These are phyloP conservation scores for Hyaloperonospora brassicae DNA, from an alignment of 352 stramenopile species.

Conservation along the genomic window DNA sequence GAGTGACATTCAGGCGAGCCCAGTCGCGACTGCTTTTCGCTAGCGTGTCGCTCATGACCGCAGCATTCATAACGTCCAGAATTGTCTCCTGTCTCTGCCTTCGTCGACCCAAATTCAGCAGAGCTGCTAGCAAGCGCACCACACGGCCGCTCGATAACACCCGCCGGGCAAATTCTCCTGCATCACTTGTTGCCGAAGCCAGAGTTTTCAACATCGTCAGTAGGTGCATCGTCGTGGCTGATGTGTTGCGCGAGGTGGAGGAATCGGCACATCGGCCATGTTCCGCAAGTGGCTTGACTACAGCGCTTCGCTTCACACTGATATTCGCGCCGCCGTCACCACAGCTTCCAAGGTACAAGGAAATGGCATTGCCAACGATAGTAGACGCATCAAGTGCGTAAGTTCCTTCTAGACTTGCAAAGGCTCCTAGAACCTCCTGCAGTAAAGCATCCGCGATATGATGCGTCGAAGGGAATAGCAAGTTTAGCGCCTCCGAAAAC, in stretches of 20 bases:
- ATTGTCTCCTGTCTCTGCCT: slow-evolving; percentile 28
- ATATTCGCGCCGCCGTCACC: slow-evolving; percentile 9
- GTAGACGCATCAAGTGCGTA: slow-evolving; percentile 4
- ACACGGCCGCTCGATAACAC: slow-evolving; percentile 34
- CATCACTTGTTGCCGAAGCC: slow-evolving; percentile 16
- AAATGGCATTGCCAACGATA: slow-evolving; percentile 30
- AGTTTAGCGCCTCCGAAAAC: slow-evolving; percentile 24
- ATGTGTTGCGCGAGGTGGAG: slow-evolving; percentile 6
- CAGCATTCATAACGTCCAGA: slow-evolving; percentile 31
- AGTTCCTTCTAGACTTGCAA: slow-evolving; percentile 15
- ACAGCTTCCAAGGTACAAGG: slow-evolving; percentile 20
- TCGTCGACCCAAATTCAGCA: slow-evolving; percentile 22
- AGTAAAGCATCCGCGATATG: slow-evolving; percentile 15
- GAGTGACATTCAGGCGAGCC: slow-evolving; percentile 36
- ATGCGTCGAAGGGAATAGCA: slow-evolving; percentile 20
- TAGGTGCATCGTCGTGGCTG: slow-evolving; percentile 13
- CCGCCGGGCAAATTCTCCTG: slow-evolving; percentile 31
- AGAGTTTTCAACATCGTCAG: slow-evolving; percentile 21
- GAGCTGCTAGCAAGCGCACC: slow-evolving; percentile 25
- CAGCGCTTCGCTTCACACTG: slow-evolving; percentile 24
- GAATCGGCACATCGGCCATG: slow-evolving; percentile 14
- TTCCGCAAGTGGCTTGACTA: slow-evolving; percentile 32
- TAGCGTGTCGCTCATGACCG: slow-evolving; percentile 19
- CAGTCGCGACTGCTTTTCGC: slow-evolving; percentile 23
- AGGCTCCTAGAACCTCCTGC: slow-evolving; percentile 17